Conservation (phyloP, 164 flowering plant species). For the Paratinospora sagittata region DNA sequence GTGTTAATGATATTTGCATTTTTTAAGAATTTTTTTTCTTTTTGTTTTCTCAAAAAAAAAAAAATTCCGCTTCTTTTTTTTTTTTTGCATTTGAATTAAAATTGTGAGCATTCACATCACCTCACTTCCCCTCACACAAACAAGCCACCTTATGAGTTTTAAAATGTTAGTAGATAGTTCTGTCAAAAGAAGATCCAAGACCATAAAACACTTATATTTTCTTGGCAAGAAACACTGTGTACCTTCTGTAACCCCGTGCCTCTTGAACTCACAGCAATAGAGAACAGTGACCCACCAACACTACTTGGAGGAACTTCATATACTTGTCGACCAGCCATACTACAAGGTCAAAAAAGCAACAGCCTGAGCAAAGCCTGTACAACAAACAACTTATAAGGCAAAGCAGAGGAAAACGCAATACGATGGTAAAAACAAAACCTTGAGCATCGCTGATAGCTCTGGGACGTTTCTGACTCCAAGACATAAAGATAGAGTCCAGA, state of each 20-base stretch:
- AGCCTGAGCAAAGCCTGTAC: neutral
- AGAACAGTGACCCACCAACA: slow-evolving; percentile 76
- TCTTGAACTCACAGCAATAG: slow-evolving; percentile 69
- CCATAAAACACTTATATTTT: neutral
- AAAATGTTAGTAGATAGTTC: neutral
- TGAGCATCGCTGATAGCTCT: slow-evolving; percentile 64
- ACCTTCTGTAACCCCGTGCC: slow-evolving; percentile 84
- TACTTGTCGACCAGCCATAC: slow-evolving; percentile 94
- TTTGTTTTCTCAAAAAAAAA: too few species aligned
- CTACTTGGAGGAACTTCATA: slow-evolving; percentile 78
- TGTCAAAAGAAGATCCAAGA: neutral
- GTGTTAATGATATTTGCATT: too few species aligned
- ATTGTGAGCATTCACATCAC: neutral
- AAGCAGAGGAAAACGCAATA: slow-evolving; percentile 4
- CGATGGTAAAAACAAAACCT: slow-evolving; percentile 35
- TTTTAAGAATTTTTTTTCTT: too few species aligned
- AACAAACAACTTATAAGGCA: neutral
- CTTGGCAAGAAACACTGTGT: slow-evolving; percentile 17
- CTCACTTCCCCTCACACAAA: neutral
- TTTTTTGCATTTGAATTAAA: neutral
- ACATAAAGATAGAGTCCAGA: slow-evolving; percentile 84
- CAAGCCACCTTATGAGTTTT: neutral
- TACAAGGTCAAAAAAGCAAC: slow-evolving; percentile 28
- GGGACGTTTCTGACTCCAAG: slow-evolving; percentile 69
- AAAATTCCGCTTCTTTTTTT: too few species aligned